Conservation (phyloP, 805 yeast genomes). For the Saccharomyces jurei region DNA sequence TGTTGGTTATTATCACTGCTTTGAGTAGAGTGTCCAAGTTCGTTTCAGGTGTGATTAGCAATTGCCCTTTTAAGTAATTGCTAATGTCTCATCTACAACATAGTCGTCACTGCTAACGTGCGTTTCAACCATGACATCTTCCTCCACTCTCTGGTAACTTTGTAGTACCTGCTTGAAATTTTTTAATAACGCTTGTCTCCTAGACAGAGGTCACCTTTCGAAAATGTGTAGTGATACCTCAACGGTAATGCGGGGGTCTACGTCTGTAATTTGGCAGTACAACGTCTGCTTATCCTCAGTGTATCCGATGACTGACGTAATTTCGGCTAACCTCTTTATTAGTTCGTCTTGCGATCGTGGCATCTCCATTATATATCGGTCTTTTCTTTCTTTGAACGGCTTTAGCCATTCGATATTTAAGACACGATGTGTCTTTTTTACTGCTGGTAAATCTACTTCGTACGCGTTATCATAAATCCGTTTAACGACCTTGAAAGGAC, state of each 20-base stretch:
- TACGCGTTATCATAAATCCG: slow-evolving; percentile 2
- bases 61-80: too few relatives aligned
- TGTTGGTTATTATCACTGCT: too few relatives aligned
- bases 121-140: too few relatives aligned
- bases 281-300: neutral
- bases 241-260: slow-evolving; percentile 1
- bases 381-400: neutral
- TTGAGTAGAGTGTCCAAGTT: too few relatives aligned
- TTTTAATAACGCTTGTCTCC: neutral
- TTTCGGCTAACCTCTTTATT: neutral
- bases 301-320: slow-evolving; percentile 4
- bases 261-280: slow-evolving; percentile 3
- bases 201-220: neutral
- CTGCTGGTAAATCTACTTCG: slow-evolving; percentile 4
- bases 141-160: neutral
- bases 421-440: slow-evolving; percentile 2
- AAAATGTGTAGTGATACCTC: neutral
- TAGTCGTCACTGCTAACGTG: too few relatives aligned
- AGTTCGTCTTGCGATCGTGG: neutral
- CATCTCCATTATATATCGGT: neutral
- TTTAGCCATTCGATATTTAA: slow-evolving; percentile 3
- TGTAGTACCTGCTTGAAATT: too few relatives aligned
- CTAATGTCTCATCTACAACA: too few relatives aligned
- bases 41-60: too few relatives aligned
- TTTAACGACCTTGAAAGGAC: slow-evolving; percentile 6